Evolutionary conservation across 2,329 filamentous ascomycete genomes (phyloP), one percentile per base, ranked within the genome.

Genomic region (Geosmithia putterillii): DNA sequence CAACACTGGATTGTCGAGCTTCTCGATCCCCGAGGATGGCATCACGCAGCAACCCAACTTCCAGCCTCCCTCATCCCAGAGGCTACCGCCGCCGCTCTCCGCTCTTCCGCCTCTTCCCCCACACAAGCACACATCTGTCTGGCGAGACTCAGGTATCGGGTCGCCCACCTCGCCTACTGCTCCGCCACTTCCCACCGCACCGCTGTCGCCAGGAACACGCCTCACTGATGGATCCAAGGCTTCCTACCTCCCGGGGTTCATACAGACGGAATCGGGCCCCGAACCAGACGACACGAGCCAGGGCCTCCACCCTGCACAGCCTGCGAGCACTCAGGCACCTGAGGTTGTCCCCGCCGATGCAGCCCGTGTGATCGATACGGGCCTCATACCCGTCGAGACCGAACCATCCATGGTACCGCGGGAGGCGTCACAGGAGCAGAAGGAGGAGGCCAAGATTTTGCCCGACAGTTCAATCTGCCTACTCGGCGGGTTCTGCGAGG

Each of bases 401-500:
- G 46, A 49, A 19, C 22, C 40, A 22, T 42, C 41, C 25, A 41
- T 44, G n/a, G 35, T 38, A 17, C 4, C 39, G 17, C 25, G 32
- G 8, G 18, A 28, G 4, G 28, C 17, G 17, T 10, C 42, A 19
- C 19, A 35, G 23, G 23, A 28, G 12, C 20, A 40, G 36, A 19
- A 42, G 46, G 42, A 52, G 10, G 65, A 69, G 39, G 69, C 64
- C 48, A 62, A 51, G 6, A 71, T 76, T 32, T 64, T 57, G 9
- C 47, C 52, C 2, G 47, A 57, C 9, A 73, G 71, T 48, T 75
- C 73, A 0, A 76, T 75, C 47, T 67, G 71, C 41, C 57, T 67
- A 9, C 58, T 70, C 34, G 74, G 72, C 44, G 73, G 72, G 1
- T 75, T 77, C 49, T 78, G 74, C 38, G 64, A 69, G 18, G 73